Evolutionary conservation across 202 grass and related monocot species (phyloP).

Genomic region (Eragrostis tef): DNA sequence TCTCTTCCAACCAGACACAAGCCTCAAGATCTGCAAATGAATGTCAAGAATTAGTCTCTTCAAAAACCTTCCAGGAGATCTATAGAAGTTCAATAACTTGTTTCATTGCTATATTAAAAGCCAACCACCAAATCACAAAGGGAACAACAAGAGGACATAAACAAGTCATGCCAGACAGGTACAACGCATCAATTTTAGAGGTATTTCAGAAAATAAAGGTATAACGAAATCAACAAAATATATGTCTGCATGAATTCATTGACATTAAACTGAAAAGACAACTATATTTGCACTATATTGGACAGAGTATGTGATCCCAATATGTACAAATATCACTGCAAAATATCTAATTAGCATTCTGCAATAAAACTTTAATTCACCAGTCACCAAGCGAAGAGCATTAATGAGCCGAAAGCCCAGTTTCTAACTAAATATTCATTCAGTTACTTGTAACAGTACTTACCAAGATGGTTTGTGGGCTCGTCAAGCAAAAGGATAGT

Average conservation of each 20-base stretch:
- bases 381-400: neutral
- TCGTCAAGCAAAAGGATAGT: conserved; percentile 97
- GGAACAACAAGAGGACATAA: neutral
- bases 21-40: conserved; percentile 87
- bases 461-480: conserved; percentile 97
- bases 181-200: neutral
- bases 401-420: neutral
- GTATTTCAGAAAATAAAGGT: neutral
- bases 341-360: neutral
- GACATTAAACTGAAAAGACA: neutral
- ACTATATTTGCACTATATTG: neutral
- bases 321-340: neutral
- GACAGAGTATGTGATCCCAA: neutral
- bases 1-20: conserved; percentile 97
- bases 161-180: neutral
- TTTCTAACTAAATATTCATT: neutral
- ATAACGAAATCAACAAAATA: neutral
- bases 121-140: neutral
- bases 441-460: neutral
- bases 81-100: neutral
- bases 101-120: neutral
- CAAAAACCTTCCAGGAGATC: neutral
- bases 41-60: conserved; percentile 31
- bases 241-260: neutral
- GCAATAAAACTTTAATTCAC: neutral